phyloP scores from a whole-genome alignment of 2,329 filamentous ascomycete genomes.

The Sarocladium brachiariae region DNA sequence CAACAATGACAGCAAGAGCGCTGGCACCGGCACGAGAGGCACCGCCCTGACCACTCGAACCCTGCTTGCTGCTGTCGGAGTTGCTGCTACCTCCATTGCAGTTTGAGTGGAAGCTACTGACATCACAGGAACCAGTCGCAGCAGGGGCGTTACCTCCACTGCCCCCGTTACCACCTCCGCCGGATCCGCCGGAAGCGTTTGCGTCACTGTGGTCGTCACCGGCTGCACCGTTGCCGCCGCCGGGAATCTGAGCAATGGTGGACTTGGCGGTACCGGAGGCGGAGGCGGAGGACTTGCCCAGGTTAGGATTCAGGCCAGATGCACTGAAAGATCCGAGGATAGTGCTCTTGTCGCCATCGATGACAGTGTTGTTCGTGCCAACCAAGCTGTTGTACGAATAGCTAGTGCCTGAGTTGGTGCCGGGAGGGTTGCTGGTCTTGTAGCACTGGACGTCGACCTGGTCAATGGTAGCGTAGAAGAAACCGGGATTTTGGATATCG shows the following conservation, averaged over 20 bases:
- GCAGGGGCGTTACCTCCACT: conserved; percentile 14
- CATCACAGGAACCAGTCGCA: conserved; percentile 29
- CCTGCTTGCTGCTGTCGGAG: conserved; percentile 15
- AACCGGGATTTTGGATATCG: conserved; percentile 76
- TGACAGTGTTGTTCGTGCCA: conserved; percentile 70
- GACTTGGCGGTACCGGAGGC: conserved; percentile 15
- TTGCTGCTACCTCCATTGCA: conserved; percentile 27
- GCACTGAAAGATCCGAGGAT: conserved; percentile 72
- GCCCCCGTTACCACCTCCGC: conserved; percentile 12
- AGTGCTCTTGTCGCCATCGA: conserved; percentile 67
- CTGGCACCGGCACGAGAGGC: conserved; percentile 22
- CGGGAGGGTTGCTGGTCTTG: conserved; percentile 53
- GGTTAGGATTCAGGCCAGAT: conserved; percentile 69
- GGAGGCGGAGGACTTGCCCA: conserved; percentile 23
- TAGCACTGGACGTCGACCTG: conserved; percentile 84
- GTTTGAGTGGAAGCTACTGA: conserved; percentile 25
- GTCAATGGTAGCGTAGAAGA: conserved; percentile 78
- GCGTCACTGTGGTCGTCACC: conserved; percentile 20
- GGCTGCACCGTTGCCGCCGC: conserved; percentile 19
- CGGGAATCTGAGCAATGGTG: conserved; percentile 22
- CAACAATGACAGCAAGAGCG: conserved; percentile 30
- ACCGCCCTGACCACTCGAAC: background rate
- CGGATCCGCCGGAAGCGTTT: conserved; percentile 19
- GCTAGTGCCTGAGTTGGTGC: conserved; percentile 59
- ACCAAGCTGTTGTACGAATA: conserved; percentile 66